Evolutionary conservation across 345 rosid genomes (phyloP), one percentile per base, ranked within the genome.

Genomic region (Jatropha curcas): DNA sequence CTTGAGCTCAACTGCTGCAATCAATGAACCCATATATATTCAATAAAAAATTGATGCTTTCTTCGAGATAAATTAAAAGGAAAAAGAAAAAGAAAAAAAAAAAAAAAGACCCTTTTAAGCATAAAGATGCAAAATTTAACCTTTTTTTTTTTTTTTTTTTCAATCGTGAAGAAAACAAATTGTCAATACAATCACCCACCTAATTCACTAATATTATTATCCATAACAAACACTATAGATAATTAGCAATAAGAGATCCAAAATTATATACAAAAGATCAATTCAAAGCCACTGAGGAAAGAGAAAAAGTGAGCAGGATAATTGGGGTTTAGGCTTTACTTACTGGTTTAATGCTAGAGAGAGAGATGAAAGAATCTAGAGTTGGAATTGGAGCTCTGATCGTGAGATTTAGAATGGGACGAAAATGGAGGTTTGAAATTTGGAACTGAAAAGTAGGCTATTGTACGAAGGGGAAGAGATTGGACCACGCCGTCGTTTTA

Each of bases 1-100:
- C 57, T 7, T 24, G 43, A 8, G 66, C 37, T 41, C 53, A 10
- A 53, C 58, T 22, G 62, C 69, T 39, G 30, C 76, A 74, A n/a
- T 27, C 17, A 7, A 16, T 56, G 43, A 53, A 2, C 41, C 27
- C 9, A 10, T 51, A 11, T 31, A 50, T 12, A 61, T 35, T 31
- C 43, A 51, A 0, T 8, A 67, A 51, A n/a, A 10, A 13, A n/a
- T 31, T 31, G 22, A 19, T 5, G 24, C 20, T 28, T 60, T 31
- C 37, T 31, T n/a, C n/a, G n/a, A n/a, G n/a, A n/a, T n/a, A n/a
- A n/a, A n/a, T n/a, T n/a, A n/a, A n/a, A n/a, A n/a, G n/a, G n/a
- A n/a, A n/a, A n/a, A n/a, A n/a, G n/a, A n/a, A n/a, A n/a, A n/a
- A n/a, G n/a, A n/a, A n/a, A n/a, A n/a, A n/a, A n/a, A n/a, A n/a